Conservation (phyloP, 2,329 filamentous ascomycete genomes). For the Coniochaeta prunicola region DNA sequence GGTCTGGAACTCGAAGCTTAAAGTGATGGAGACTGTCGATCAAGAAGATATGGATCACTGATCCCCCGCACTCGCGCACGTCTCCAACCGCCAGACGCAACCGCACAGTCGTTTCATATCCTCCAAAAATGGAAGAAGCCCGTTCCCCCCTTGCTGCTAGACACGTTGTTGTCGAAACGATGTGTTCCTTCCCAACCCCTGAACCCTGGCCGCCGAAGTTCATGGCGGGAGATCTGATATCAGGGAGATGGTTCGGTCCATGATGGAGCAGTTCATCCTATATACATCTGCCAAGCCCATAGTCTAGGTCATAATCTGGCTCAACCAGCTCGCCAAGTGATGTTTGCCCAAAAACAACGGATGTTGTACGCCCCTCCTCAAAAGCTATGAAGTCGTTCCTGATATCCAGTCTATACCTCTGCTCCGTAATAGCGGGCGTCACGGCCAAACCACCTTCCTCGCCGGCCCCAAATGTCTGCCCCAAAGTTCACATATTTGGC, state of each 20-base stretch:
- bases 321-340: neutral
- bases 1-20: neutral
- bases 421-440: neutral
- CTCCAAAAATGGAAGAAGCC: neutral
- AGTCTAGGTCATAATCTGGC: neutral
- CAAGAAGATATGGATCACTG: conserved; percentile 1
- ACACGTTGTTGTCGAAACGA: neutral
- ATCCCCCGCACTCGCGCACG: neutral
- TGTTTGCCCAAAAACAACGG: neutral
- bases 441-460: neutral
- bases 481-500: conserved; percentile 38
- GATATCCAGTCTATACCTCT: neutral
- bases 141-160: neutral
- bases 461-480: conserved; percentile 22
- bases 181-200: neutral
- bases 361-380: neutral
- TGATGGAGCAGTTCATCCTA: neutral
- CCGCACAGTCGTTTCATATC: neutral
- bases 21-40: neutral
- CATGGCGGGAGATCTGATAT: neutral
- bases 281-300: neutral
- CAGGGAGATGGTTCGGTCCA: neutral
- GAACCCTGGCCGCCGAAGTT: neutral
- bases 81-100: neutral
- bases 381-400: neutral